Evolutionary conservation across 257 asterid genomes (phyloP).

Genomic region (Solanum ossicruentum): DNA sequence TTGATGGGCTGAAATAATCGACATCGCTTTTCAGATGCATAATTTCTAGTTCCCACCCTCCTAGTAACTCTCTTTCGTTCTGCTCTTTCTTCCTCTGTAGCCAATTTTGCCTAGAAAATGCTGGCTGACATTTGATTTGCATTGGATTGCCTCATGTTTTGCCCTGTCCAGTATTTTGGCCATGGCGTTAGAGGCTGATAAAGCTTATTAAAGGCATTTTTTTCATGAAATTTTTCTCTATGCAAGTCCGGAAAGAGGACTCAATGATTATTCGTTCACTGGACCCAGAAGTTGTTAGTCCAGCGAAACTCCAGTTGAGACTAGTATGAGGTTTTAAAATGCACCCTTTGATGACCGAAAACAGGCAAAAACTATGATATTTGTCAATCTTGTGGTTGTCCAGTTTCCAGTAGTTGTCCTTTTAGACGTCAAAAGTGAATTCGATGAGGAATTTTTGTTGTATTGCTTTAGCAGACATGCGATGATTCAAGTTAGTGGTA

Average conservation of each 20-base stretch:
- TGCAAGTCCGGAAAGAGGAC: neutral
- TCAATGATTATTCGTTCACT: neutral
- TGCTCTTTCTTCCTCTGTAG: neutral
- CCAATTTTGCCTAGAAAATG: slow-evolving; percentile 31
- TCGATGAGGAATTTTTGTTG: neutral
- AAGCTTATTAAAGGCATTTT: neutral
- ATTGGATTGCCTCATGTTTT: neutral
- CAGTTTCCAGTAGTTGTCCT: neutral
- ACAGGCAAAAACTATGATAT: neutral
- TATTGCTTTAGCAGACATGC: neutral
- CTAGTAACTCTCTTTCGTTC: neutral
- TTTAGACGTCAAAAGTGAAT: neutral
- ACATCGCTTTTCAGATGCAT: slow-evolving; percentile 8
- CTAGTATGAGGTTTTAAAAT: neutral
- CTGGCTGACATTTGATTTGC: slow-evolving; percentile 10
- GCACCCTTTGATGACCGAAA: neutral
- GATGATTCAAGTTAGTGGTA: neutral
- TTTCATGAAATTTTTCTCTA: neutral
- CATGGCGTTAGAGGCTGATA: neutral
- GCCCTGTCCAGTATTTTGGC: neutral
- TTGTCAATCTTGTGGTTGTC: neutral
- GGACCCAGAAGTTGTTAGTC: neutral
- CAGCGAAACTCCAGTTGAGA: neutral
- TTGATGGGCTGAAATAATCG: slow-evolving; percentile 32
- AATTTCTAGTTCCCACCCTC: neutral